phyloP scores from a whole-genome alignment of 1,139 yeast species.

The Pichia norvegensis region DNA sequence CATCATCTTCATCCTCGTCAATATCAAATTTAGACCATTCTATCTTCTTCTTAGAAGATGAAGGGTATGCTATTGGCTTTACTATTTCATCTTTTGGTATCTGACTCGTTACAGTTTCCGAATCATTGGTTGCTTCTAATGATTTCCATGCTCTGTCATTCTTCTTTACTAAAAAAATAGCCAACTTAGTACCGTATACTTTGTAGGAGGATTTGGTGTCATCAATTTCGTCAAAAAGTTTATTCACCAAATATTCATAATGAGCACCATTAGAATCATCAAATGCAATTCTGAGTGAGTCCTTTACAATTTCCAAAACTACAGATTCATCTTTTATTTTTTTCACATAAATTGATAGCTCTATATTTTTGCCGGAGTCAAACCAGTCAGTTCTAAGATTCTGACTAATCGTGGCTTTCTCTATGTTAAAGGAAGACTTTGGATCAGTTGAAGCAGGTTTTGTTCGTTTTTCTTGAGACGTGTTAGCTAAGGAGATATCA shows the following conservation, averaged over 20 bases:
- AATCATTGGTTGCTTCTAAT: slow-evolving; percentile 28
- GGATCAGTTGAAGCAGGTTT: neutral
- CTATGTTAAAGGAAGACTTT: neutral
- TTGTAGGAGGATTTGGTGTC: slow-evolving; percentile 38
- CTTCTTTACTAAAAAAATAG: slow-evolving; percentile 43
- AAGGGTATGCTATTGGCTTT: slow-evolving; percentile 38
- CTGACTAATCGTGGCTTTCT: slow-evolving; percentile 13
- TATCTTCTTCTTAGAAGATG: slow-evolving; percentile 50
- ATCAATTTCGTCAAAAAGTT: slow-evolving; percentile 45
- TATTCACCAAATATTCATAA: slow-evolving; percentile 43
- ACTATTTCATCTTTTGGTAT: slow-evolving; percentile 18
- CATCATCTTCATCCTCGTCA: slow-evolving; percentile 45
- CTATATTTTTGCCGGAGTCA: slow-evolving; percentile 51
- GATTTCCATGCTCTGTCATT: slow-evolving; percentile 34
- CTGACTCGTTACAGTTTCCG: neutral
- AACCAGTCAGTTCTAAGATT: slow-evolving; percentile 73
- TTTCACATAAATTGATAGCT: slow-evolving; percentile 67
- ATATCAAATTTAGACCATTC: slow-evolving; percentile 69
- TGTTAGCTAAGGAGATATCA: neutral
- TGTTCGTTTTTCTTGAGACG: neutral
- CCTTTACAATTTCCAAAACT: slow-evolving; percentile 13
- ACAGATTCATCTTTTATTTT: slow-evolving; percentile 27
- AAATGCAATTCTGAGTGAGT: slow-evolving; percentile 19
- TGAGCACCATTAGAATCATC: slow-evolving; percentile 31
- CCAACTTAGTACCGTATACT: slow-evolving; percentile 70